Base-by-base conservation (phyloP, 2,329 filamentous ascomycete genomes). In the Ophiostoma angusticollis region DNA sequence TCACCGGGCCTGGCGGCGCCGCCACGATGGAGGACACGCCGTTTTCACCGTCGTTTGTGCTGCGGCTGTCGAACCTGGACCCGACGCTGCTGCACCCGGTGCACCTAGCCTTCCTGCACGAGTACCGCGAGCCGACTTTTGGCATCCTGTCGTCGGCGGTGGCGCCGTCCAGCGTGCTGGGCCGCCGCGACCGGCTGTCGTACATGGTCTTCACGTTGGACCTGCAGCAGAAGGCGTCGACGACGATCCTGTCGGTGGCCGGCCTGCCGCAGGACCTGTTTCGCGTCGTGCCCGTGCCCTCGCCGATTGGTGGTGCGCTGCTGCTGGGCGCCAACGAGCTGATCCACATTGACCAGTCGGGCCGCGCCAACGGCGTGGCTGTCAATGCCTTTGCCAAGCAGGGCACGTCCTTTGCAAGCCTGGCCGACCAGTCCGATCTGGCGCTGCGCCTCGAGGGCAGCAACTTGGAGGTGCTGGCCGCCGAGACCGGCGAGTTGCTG, bases 191-290 rank as follows among this genome's bases (percentile, higher is more conserved):
- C 55, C 75, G 84, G 49, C 66, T 94, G 34, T 80, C 78, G 14
- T 98, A 95, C 62, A 86, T 86, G 54, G 89, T 98, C 45, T 94
- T 95, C 54, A 95, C 91, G 0, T 67, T 98, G 37, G 91, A 98
- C 54, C 68, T 98, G 34, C 84, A 94, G 52, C 87, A 96, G 57
- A 81, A 80, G 50, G 87, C 87, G 3, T 95, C 87, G 4, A 98
- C 91, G 2, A 86, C 85, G 2, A 83, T 98, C 47, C 69, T 96
- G 7, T 91, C 87, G 0, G 84, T 96, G 34, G 69, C 75, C 17
- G 80, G 79, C 29, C 70, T 98, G 30, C 93, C 91, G 1, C 86
- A 85, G 54, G 89, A 96, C 57, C 68, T 96, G 9, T 84, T 80
- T 56, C 75, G 76, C 49, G 79, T 96, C 31, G 67, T 95, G 32